Evolutionary conservation across 305 asterid species (phyloP), one percentile per base, ranked within the genome.

Genomic region (Rubia tinctorum): DNA sequence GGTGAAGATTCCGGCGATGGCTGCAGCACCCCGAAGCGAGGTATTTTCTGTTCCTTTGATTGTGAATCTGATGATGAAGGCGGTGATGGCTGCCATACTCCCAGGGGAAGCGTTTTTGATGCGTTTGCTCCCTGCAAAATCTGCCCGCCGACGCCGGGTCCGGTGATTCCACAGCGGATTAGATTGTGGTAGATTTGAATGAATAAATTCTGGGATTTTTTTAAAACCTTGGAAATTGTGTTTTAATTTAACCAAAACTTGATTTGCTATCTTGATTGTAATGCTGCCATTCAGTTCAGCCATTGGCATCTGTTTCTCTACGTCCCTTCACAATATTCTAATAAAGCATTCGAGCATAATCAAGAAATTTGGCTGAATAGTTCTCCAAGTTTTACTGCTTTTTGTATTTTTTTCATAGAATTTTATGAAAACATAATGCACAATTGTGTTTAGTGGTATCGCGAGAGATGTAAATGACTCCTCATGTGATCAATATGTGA

Each of bases 41-140:
- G 49, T 14, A 11, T 64, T 23, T 37, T 37, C 12, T 1, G 39
- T 37, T 3, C 69, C 7, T 37, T 39, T 64, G 69, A 4, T 64
- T 17, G 14, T 37, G 69, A 9, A 17, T 14, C 25, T 64, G 69
- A 66, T 39, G 69, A 66, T 20, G 69, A 59, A 8, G 65, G 22
- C 25, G 60, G 60, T 23, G 65, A 66, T 66, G 70, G 70, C 55
- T 40, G 17, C 27, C 15, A 4, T 3, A 66, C 70, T 42, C 70
- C 70, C 0, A 66, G 18, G 15, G 34, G 18, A 17, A 66, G 55
- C 0, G 34, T 66, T 42, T 66, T 66, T 42, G 70, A 66, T 66
- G 51, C 70, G 37, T 66, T 66, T 42, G 70, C 70, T 40, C 70
- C 70, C 17, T 66, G 70, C 45, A n/a, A 66, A 66, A 66, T 47